Percentiles rank a stretch among this genome's conserved stretches.
Evolutionary conservation across 305 asterid species (phyloP).

Genomic region (Fraxinus sp.): DNA sequence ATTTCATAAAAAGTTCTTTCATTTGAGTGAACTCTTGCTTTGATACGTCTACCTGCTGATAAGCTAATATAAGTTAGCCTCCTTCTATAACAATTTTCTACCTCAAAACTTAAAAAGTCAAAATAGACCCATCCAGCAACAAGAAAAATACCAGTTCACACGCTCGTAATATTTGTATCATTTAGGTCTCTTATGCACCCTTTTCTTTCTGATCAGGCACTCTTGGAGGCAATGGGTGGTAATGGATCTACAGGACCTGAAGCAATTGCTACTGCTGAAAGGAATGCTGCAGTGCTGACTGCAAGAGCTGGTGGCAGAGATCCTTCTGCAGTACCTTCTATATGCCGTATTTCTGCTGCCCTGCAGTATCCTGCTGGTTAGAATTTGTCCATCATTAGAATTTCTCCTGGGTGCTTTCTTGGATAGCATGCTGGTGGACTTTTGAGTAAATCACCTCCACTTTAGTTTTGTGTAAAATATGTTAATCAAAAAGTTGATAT

Average conservation of each 20-base stretch:
- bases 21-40: not conserved
- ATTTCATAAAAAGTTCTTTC: not conserved
- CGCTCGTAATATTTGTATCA: not conserved
- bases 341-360: slow-evolving; percentile 96
- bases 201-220: slow-evolving; percentile 58
- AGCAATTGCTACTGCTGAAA: slow-evolving; percentile 84
- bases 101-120: slow-evolving; percentile 13
- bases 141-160: not conserved
- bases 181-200: slow-evolving; percentile 21
- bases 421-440: not conserved
- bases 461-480: slow-evolving; percentile 6
- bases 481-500: not conserved
- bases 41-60: not conserved
- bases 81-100: not conserved
- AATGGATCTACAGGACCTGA: slow-evolving; percentile 87
- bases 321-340: slow-evolving; percentile 96
- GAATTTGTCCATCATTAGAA: slow-evolving; percentile 26
- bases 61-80: not conserved
- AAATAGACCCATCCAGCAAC: slow-evolving; percentile 2
- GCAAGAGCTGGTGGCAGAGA: slow-evolving; percentile 97
- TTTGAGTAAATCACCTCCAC: slow-evolving; percentile 12
- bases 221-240: slow-evolving; percentile 77
- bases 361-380: slow-evolving; percentile 91
- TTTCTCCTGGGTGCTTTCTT: slow-evolving; percentile 18
- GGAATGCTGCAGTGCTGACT: slow-evolving; percentile 77